Base-by-base conservation (phyloP, 2,329 filamentous ascomycete genomes). In the Xylariaceae sp. region DNA sequence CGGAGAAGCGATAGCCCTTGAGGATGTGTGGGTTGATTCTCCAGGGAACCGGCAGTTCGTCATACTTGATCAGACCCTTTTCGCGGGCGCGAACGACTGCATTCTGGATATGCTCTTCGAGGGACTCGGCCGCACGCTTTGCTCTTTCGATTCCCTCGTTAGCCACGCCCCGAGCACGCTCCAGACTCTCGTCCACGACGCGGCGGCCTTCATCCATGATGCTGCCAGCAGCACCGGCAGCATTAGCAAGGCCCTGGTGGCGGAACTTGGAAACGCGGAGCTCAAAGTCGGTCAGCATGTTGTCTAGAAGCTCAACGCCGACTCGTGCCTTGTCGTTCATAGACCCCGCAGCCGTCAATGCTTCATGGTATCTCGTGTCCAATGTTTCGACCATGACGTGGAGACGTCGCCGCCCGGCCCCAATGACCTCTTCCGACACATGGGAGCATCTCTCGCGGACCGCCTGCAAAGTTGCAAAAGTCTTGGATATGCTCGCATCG, bases 21-120 rank as follows among this genome's bases (percentile, higher is more conserved):
- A 80, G 69, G 55, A 98, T 96, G 61, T 98, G 87, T 2, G 89
- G 88, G 61, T 98, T 98, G 52, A 94, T 82, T 40, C 84, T 76
- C 92, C 92, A 98, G 0, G 92, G 92, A 23, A 83, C 68, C 2
- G 92, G 92, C 5, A 98, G 70, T 51, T 95, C 88, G 29, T 94
- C 79, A 62, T 96, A 98, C 40, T 75, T 73, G 46, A 98, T 83
- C 11, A 95, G 70, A 30, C 89, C 86, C 31, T 86, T 74, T 53
- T 93, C 80, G 46, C 82, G 75, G 18, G 89, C 88, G 37, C 79
- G 71, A 14, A 67, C 51, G 36, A 94, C 77, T 10, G 92, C 90
- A 34, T 75, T 72, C 48, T 90, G 82, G 25, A 98, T 81, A 43
- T 84, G 86, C 44, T 92, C 83, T 49, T 93, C 85, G 17, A 98